Evolutionary conservation across 2,329 filamentous ascomycete species (phyloP).

Genomic region (Hypoxylon sp.): DNA sequence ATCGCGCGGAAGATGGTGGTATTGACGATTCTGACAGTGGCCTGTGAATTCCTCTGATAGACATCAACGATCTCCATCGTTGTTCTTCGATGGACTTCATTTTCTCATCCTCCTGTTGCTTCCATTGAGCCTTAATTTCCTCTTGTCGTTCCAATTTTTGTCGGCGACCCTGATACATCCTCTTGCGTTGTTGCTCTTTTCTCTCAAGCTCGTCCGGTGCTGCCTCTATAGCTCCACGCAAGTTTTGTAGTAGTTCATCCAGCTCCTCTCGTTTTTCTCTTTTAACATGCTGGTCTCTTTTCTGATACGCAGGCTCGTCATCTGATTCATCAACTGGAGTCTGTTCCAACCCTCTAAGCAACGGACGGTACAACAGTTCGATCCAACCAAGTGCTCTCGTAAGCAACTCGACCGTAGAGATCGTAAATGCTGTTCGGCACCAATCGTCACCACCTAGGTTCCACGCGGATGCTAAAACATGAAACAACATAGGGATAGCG

Average conservation of each 20-base stretch:
- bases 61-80: slow-evolving; percentile 44
- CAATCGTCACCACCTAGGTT: slow-evolving; percentile 43
- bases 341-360: slow-evolving; percentile 35
- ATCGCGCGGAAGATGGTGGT: slow-evolving; percentile 29
- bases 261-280: slow-evolving; percentile 41
- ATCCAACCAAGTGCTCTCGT: slow-evolving; percentile 46
- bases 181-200: slow-evolving; percentile 28
- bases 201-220: slow-evolving; percentile 41
- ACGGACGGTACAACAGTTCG: slow-evolving; percentile 40
- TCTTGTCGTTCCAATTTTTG: slow-evolving; percentile 34
- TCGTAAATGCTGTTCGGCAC: slow-evolving; percentile 44
- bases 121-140: slow-evolving; percentile 34
- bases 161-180: slow-evolving; percentile 23
- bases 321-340: slow-evolving; percentile 17
- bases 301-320: slow-evolving; percentile 2
- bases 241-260: slow-evolving; percentile 31
- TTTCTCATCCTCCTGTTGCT: slow-evolving; percentile 34
- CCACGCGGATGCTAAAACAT: slow-evolving; percentile 48
- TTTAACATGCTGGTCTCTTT: slow-evolving; percentile 11
- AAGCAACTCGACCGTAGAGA: slow-evolving; percentile 44
- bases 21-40: slow-evolving; percentile 32
- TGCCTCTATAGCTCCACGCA: slow-evolving; percentile 33
- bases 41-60: slow-evolving; percentile 36
- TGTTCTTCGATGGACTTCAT: slow-evolving; percentile 38
- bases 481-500: slow-evolving; percentile 48